Evolutionary conservation across 176 grass and related monocot species (phyloP), one percentile per base, ranked within the genome.

Genomic region (Luzula sylvatica): DNA sequence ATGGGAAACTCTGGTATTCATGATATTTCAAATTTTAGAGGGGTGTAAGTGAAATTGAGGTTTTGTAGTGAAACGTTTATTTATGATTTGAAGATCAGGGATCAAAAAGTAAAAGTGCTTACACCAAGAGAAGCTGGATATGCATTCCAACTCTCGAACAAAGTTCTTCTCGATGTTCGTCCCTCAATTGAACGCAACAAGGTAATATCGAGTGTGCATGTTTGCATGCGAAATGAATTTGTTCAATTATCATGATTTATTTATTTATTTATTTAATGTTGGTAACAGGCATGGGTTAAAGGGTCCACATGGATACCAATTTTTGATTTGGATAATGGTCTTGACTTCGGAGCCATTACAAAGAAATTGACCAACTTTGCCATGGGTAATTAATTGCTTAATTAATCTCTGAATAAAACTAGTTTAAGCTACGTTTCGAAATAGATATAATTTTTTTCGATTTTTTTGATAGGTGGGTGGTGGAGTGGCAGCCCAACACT

Each of bases 91-190:
- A 86, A 96, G 92, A 82, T 96, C 46, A 96, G 85, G 54, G 92
- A 96, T 64, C 80, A 89, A 55, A 96, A 96, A 61, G 73, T 96
- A 32, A 96, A 89, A 75, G 83, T 71, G 20, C 84, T 96, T 61
- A 77, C 81, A 26, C 85, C 92, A 2, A 89, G 84, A 56, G 92
- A 96, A 89, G 92, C 85, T 46, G 92, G 92, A 3, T 96, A 96
- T 56, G 79, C 85, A 14, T 86, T 81, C 71, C 87, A 89, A 55
- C 78, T 89, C 26, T 82, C 81, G 12, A 72, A 76, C 65, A 96
- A 89, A 57, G 35, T 65, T 53, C 85, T 96, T 22, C 60, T 96
- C 52, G 92, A 96, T 86, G 92, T 96, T 15, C 79, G 92, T 24
- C 92, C 92, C 22, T 82, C 85, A 18, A 77, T 67, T 38, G 85